phyloP scores from a whole-genome alignment of 1,284 basidiomycete genomes.

The Pseudozyma sp. region DNA sequence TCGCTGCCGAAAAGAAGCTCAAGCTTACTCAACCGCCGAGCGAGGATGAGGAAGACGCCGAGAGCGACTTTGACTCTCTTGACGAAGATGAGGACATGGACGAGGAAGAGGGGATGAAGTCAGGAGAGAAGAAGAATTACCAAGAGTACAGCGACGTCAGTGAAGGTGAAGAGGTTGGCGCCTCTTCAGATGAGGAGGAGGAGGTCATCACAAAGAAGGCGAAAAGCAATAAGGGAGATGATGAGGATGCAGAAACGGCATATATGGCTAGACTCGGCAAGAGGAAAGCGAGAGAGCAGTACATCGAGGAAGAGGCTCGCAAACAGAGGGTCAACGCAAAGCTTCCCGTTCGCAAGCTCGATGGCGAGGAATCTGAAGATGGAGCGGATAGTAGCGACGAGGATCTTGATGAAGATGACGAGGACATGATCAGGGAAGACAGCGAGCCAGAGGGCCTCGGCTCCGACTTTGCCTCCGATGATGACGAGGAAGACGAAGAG shows the following conservation, averaged over 20 bases:
- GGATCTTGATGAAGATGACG: slow-evolving; percentile 22
- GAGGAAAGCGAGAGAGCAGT: slow-evolving; percentile 39
- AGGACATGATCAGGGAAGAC: slow-evolving; percentile 15
- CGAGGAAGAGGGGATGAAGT: slow-evolving; percentile 6
- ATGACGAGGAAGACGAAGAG: slow-evolving; percentile 16
- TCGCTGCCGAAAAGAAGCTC: slow-evolving; percentile 70
- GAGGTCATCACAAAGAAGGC: neutral
- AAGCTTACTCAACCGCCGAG: slow-evolving; percentile 77
- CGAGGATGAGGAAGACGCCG: slow-evolving; percentile 16
- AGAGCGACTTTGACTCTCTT: slow-evolving; percentile 71
- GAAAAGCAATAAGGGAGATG: slow-evolving; percentile 15
- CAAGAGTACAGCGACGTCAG: slow-evolving; percentile 47
- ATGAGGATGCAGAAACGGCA: slow-evolving; percentile 50
- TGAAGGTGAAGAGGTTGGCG: slow-evolving; percentile 43
- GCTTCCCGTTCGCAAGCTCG: slow-evolving; percentile 36
- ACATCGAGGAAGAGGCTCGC: slow-evolving; percentile 28
- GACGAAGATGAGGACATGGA: slow-evolving; percentile 71
- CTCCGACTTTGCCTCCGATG: neutral
- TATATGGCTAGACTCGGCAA: slow-evolving; percentile 47
- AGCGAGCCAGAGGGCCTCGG: slow-evolving; percentile 26
- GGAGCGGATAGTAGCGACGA: slow-evolving; percentile 19
- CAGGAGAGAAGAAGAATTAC: slow-evolving; percentile 36
- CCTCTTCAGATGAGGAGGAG: slow-evolving; percentile 20
- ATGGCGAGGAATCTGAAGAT: slow-evolving; percentile 5
- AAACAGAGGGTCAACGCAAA: slow-evolving; percentile 40